phyloP scores from a whole-genome alignment of 2,329 filamentous ascomycete genomes.

The Colletotrichum horii region DNA sequence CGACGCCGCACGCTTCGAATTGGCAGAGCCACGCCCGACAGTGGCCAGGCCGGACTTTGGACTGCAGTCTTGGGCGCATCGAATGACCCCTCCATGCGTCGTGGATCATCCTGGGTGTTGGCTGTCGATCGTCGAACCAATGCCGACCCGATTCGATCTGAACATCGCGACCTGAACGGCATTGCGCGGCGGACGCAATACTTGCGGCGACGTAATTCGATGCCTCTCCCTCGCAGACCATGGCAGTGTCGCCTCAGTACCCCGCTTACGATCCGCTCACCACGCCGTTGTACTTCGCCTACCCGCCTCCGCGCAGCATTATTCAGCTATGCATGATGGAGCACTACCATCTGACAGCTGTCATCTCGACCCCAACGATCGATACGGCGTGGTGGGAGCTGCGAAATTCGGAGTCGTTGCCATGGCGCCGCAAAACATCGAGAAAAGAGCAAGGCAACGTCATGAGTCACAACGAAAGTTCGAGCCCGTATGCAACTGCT shows the following conservation, averaged over 20 bases:
- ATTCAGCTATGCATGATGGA: background rate
- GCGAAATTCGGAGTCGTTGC: background rate
- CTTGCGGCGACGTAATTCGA: background rate
- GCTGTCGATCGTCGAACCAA: conserved; percentile 5
- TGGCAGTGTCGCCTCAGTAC: background rate
- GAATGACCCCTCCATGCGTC: conserved; percentile 18
- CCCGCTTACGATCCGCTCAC: background rate
- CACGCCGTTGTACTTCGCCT: background rate
- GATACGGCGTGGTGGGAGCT: background rate
- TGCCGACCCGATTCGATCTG: background rate
- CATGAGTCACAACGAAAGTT: background rate
- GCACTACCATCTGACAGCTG: background rate
- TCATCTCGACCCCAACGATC: background rate
- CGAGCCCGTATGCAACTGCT: background rate
- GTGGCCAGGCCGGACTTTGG: background rate
- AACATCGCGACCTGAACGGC: background rate
- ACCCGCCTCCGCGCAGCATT: background rate
- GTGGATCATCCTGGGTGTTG: conserved; percentile 15
- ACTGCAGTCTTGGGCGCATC: background rate
- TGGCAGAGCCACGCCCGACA: background rate
- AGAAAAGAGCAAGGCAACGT: background rate
- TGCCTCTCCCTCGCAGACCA: background rate
- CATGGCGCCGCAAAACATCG: background rate
- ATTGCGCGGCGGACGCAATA: background rate
- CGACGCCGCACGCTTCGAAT: background rate